Base-by-base conservation (phyloP, 1,284 basidiomycete genomes). In the Gymnopus androsaceus region DNA sequence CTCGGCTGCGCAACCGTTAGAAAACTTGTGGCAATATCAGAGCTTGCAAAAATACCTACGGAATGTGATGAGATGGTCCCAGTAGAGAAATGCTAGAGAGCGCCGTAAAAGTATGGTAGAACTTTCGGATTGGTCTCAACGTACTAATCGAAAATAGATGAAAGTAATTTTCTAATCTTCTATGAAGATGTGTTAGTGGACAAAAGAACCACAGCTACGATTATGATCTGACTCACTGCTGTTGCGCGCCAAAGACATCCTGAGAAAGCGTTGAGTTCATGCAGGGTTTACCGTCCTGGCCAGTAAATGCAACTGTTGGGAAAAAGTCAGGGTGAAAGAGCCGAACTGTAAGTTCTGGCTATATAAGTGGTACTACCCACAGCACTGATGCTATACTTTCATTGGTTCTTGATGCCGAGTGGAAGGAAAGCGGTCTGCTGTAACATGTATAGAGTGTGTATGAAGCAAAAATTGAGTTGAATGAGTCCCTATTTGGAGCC, bases 41-140 rank as follows among this genome's bases (percentile, higher is more conserved):
- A 14, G 17, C 7, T 12, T 12, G 23, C 4, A 23, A 45, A 17
- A 4, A 8, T 23, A 27, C 54, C 4, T 19, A 56, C 54, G 19
- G 36, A 56, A 30, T 9, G 54, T 56, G 12, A 56, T 27, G 8
- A 51, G 21, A 38, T 56, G 54, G 25, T 56, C 54, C 54, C 54
- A 56, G 33, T 51, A 56, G 6, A 51, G 42, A 34, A 56, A 45
- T 2, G 48, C 54, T 56, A 19, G 36, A 25, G 4, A 21, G 25
- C 11, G 15, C 25, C 14, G 31, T 51, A 6, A 28, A 11, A 21
- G 6, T 25, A n/a, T 6, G 19, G 9, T 49, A 12, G 3, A 19
- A 37, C 4, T 51, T 2, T n/a, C 4, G 37, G 21, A 37, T n/a
- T 14, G n/a, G 27, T 37, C 4, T 15, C 5, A n/a, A 46, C 48